These are phyloP conservation scores for Corchorus capsularis DNA, from an alignment of 345 rosid genomes.

Conservation along the genomic window DNA sequence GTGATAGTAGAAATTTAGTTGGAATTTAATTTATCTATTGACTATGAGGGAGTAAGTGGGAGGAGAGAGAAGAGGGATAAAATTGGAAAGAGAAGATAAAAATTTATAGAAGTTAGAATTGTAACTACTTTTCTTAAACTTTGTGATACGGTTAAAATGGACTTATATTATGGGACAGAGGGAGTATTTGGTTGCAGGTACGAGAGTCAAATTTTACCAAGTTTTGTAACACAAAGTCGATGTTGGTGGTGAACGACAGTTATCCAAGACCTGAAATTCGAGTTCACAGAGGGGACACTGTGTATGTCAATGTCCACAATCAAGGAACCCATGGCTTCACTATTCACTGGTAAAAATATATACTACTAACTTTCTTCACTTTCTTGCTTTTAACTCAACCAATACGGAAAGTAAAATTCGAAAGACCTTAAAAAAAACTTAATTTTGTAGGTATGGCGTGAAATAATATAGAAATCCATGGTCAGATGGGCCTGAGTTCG, in stretches of 20 bases:
- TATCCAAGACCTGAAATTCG: conserved; percentile 41
- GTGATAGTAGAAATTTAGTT: too few species aligned
- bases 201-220: conserved; percentile 32
- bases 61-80: too few species aligned
- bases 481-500: conserved; percentile 40
- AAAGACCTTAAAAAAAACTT: neutral
- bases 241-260: conserved; percentile 43
- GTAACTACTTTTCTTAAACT: too few species aligned
- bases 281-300: conserved; percentile 19
- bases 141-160: too few species aligned
- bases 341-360: neutral
- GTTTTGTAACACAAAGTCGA: conserved; percentile 40
- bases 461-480: conserved; percentile 52
- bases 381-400: neutral
- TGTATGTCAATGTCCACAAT: too few species aligned
- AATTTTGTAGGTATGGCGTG: conserved; percentile 49
- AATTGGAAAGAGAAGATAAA: too few species aligned
- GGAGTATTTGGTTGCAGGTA: conserved; percentile 31
- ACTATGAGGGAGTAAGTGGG: too few species aligned
- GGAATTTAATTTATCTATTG: too few species aligned
- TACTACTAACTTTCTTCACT: neutral
- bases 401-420: neutral
- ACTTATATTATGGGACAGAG: too few species aligned
- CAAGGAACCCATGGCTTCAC: too few species aligned
- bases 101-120: too few species aligned